phyloP scores from a whole-genome alignment of 805 yeast species.

The Candida sanyiensis region DNA sequence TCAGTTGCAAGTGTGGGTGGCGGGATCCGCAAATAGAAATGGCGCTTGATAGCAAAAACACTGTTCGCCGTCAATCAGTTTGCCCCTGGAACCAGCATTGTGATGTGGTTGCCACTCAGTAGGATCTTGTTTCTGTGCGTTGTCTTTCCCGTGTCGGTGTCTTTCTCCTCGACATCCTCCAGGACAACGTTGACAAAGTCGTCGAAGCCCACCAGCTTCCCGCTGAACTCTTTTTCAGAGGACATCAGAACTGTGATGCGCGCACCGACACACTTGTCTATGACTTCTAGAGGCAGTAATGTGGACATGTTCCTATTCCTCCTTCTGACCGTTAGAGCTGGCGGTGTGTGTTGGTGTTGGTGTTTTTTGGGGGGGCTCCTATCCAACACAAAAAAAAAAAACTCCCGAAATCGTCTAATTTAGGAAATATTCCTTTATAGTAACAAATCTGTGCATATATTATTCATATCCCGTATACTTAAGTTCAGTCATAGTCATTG shows the following conservation, averaged over 20 bases:
- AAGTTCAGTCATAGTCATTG: background rate
- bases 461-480: too few species aligned
- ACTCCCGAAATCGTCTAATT: too few species aligned
- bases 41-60: too few species aligned
- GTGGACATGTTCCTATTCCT: constrained; percentile 6
- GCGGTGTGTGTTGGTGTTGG: too few species aligned
- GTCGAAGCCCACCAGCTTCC: constrained; percentile 87
- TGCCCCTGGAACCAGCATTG: constrained; percentile 61
- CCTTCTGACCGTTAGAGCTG: too few species aligned
- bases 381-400: too few species aligned
- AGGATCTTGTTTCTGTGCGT: constrained; percentile 54
- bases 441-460: too few species aligned
- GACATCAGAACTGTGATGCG: constrained; percentile 64
- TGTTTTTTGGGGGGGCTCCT: too few species aligned
- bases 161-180: constrained; percentile 69
- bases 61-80: background rate
- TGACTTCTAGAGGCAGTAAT: constrained; percentile 68
- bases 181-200: constrained; percentile 91
- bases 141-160: constrained; percentile 37
- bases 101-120: constrained; percentile 65
- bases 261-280: constrained; percentile 83
- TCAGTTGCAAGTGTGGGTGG: too few species aligned
- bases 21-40: too few species aligned
- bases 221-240: constrained; percentile 72
- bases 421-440: too few species aligned